A percentile compares a stretch with the other conserved stretches of the same genome.
Evolutionary conservation across 495 filamentous ascomycete species (phyloP).

Genomic region (Trichoderma orchidacearum): DNA sequence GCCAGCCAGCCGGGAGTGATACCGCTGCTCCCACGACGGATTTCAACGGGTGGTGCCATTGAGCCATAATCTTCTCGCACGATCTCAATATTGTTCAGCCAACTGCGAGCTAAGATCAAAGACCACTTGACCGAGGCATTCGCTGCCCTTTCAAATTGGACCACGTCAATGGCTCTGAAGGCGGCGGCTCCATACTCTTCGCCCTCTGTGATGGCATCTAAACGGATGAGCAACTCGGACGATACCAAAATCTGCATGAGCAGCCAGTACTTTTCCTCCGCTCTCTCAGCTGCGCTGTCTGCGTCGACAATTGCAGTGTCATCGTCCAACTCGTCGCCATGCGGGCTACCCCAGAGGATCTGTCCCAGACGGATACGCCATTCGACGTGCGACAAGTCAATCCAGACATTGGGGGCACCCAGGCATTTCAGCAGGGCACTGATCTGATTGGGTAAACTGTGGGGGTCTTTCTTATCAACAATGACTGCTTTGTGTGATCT

Average conservation of each 20-base stretch:
- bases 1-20: constrained; percentile 32
- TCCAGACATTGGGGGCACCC: constrained; percentile 46
- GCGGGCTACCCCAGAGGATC: constrained; percentile 56
- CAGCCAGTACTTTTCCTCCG: constrained; percentile 55
- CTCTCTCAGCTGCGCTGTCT: constrained; percentile 26
- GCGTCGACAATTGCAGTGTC: constrained; percentile 22
- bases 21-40: constrained; percentile 9
- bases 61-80: constrained; percentile 23
- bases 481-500: constrained; percentile 42
- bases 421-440: constrained; percentile 41
- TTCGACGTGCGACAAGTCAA: constrained; percentile 65
- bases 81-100: constrained; percentile 58
- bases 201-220: constrained; percentile 56
- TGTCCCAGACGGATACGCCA: constrained; percentile 75
- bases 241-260: constrained; percentile 67
- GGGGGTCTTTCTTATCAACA: constrained; percentile 38
- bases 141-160: constrained; percentile 48
- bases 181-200: constrained; percentile 32
- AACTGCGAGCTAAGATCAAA: constrained; percentile 56
- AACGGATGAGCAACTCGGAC: constrained; percentile 61
- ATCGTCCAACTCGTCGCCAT: constrained; percentile 38
- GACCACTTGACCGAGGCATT: constrained; percentile 68
- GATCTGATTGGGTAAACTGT: constrained; percentile 46
- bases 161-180: constrained; percentile 44
- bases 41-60: constrained; percentile 11